A percentile compares a stretch with the other conserved stretches of the same genome.
Conservation (phyloP, 106 monocot genomes). For the Alisma plantagoaquatica region DNA sequence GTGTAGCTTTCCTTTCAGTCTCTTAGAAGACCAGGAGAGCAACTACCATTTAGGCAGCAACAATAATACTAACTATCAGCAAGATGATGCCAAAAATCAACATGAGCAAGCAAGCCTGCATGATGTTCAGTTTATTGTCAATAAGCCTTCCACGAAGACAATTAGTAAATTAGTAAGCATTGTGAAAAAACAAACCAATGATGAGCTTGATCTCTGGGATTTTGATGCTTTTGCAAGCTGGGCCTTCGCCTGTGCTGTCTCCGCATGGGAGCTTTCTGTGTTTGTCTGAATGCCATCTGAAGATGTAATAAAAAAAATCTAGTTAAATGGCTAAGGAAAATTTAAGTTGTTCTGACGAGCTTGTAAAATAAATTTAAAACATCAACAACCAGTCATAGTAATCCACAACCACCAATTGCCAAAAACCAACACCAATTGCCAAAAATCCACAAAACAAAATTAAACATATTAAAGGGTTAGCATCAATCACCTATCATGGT, state of each 20-base stretch:
- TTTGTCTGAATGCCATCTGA: conserved; percentile 76
- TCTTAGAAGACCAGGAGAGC: not conserved
- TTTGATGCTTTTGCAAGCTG: conserved; percentile 61
- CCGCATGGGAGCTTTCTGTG: conserved; percentile 48
- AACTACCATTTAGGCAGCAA: conserved; percentile 27
- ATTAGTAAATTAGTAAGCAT: too few species aligned
- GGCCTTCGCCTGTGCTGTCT: conserved; percentile 52
- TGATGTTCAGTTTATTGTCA: too few species aligned
- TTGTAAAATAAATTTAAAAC: not conserved
- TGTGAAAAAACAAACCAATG: conserved; percentile 65
- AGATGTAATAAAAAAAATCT: too few species aligned
- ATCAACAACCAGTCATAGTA: too few species aligned
- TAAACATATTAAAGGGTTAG: not conserved
- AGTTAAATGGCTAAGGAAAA: not conserved
- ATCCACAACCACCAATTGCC: too few species aligned
- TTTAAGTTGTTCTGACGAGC: not conserved
- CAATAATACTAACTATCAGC: conserved; percentile 63
- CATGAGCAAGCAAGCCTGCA: conserved; percentile 79
- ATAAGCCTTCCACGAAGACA: too few species aligned
- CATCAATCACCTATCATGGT: conserved; percentile 54
- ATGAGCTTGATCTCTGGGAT: conserved; percentile 72
- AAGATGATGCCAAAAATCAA: conserved; percentile 67
- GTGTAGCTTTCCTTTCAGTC: too few species aligned
- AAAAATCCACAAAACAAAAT: too few species aligned
- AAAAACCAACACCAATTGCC: too few species aligned